Evolutionary conservation across 257 asterid species (phyloP), one percentile per base, ranked within the genome.

Genomic region (Leptodermis oblonga): DNA sequence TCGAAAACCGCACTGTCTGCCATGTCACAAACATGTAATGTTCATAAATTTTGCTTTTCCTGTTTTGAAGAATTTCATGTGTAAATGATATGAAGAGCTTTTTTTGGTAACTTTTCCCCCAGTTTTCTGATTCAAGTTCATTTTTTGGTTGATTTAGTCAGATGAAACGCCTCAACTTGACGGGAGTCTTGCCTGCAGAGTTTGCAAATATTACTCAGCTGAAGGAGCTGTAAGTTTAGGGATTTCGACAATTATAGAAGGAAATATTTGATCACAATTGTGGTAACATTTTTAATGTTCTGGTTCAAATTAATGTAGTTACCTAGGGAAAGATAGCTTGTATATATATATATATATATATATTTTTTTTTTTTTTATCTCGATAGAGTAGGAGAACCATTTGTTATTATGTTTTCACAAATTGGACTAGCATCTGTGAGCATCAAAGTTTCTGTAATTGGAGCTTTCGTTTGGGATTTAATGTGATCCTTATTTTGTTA

Each of bases 1-100:
- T 81, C 75, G 70, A 34, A 52, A 69, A 3, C 77, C 69, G 20
- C 68, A 78, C 96, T 14, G 41, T 56, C 46, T 93, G 99, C 84
- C 99, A 88, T 74, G 91, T 93, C 39, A 85, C 95, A 25, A 69
- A 15, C 81, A 85, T 93, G 99, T 93, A 62, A 86, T 14, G 88
- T n/a, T 75, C 76, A 67, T 76, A 14, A 51, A 54, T 67, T 59
- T 18, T 34, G 13, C 22, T 36, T 49, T 28, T 5, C 34, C 17
- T n/a, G n/a, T n/a, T n/a, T n/a, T n/a, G n/a, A n/a, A n/a, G n/a
- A n/a, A 8, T 39, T 39, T 39, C 9, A 9, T n/a, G n/a, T n/a
- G n/a, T n/a, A n/a, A n/a, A n/a, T n/a, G n/a, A n/a, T 12, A 39
- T 17, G 13, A 56, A 56, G 62, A 56, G 39, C 7, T 31, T 41